Conservation (phyloP, 2,329 filamentous ascomycete species). For the Beauveria caledonica region DNA sequence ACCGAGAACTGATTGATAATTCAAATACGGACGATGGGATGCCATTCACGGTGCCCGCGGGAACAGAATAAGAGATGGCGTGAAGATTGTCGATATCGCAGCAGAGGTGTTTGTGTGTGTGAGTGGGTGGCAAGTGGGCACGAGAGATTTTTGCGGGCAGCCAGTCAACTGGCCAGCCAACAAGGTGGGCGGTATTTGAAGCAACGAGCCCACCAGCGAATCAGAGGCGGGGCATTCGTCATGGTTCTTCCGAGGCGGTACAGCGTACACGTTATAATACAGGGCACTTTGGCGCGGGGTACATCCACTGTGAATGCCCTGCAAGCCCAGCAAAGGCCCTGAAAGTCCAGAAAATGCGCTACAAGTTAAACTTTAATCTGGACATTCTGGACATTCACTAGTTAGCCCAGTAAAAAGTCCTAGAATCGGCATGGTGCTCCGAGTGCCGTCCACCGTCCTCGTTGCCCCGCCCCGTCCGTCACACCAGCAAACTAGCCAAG, state of each 20-base stretch:
- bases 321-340: background rate
- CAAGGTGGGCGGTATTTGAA: slow-evolving; percentile 7
- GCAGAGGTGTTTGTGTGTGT: background rate
- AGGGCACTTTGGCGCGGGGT: background rate
- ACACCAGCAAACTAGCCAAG: background rate
- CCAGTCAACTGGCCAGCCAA: background rate
- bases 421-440: background rate
- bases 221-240: slow-evolving; percentile 1
- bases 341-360: background rate
- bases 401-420: background rate
- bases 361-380: no score
- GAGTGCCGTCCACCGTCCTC: background rate
- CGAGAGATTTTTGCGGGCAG: background rate
- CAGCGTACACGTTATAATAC: background rate
- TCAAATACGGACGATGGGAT: background rate
- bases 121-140: background rate
- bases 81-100: background rate
- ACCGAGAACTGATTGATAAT: background rate
- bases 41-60: slow-evolving; percentile 6
- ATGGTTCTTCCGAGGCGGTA: background rate
- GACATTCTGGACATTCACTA: no score
- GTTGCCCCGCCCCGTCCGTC: background rate
- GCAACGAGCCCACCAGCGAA: background rate
- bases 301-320: background rate
- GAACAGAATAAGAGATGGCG: background rate